Evolutionary conservation across 1,284 basidiomycete genomes (phyloP), one percentile per base, ranked within the genome.

Genomic region (Boletellus deceptivus): DNA sequence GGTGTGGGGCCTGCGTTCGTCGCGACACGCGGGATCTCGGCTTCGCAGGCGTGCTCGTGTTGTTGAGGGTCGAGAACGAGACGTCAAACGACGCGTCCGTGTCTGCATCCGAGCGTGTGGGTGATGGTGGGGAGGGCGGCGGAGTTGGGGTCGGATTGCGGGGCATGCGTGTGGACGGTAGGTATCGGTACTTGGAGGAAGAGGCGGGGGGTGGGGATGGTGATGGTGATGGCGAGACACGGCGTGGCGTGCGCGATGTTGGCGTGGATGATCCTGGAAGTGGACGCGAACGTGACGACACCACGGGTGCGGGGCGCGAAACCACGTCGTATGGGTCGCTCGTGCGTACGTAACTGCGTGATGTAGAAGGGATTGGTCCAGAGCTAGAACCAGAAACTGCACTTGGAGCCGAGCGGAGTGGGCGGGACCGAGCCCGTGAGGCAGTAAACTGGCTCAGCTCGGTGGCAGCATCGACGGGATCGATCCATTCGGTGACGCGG

Each of bases 401-500:
- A 25, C 25, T 9, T 8, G 25, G 25, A 8, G 25, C 8, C 25
- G 25, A 25, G 3, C 25, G 25, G 25, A 25, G 25, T 25, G 8
- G 7, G 25, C 25, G 25, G 48, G 7, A 3, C n/a, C 41, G 27
- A 5, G 42, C 18, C 13, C 47, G 63, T 1, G 59, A 60, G 1
- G 57, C 40, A 17, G 38, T 31, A 46, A 58, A 66, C 4, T 55
- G 51, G 17, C 35, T 45, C 4, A 63, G 49, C 33, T 65, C 61
- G 8, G 52, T 35, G 11, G 43, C 72, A 52, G 77, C 70, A 55
- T 84, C 78, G 9, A 79, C 78, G 6, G 68, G 65, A 24, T 74
- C 68, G 40, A 86, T 83, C 64, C 72, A 79, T 0, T 82, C 84
- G 1, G 69, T 60, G 50, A 77, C 73, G 17, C 81, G 77, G 16